These are phyloP conservation scores for Brassica rapa DNA, from an alignment of 345 rosid genomes.

Conservation along the genomic window DNA sequence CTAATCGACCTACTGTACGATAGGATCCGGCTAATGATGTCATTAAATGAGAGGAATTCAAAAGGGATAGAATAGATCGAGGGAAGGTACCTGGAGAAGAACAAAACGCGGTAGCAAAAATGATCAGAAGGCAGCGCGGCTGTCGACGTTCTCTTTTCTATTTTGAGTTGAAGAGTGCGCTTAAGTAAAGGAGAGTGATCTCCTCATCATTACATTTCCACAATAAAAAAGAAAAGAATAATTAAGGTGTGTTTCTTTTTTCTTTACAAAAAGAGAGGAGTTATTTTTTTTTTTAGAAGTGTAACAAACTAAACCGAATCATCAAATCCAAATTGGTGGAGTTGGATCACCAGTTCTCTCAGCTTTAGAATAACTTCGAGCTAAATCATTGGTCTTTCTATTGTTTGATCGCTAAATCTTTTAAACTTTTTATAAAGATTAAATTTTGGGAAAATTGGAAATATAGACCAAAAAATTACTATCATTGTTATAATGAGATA, in stretches of 20 bases:
- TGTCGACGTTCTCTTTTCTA: neutral
- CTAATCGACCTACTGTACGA: neutral
- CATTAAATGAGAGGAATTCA: neutral
- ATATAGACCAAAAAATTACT: too few relatives aligned
- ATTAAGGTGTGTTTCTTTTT: neutral
- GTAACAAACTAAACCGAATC: too few relatives aligned
- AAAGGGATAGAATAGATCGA: neutral
- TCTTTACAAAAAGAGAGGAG: too few relatives aligned
- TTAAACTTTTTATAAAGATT: too few relatives aligned
- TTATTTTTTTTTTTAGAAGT: too few relatives aligned
- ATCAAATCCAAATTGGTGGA: too few relatives aligned
- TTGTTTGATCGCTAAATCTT: too few relatives aligned
- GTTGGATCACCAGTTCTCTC: too few relatives aligned
- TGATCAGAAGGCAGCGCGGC: neutral
- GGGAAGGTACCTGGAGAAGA: neutral
- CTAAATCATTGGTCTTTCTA: too few relatives aligned
- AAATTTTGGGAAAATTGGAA: too few relatives aligned
- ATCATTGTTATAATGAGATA: too few relatives aligned
- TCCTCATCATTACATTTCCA: neutral
- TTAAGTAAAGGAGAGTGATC: neutral
- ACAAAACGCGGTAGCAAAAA: neutral
- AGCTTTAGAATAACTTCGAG: too few relatives aligned
- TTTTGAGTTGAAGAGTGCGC: neutral
- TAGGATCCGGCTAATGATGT: neutral
- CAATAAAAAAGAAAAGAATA: neutral